Conservation (phyloP, 2,329 filamentous ascomycete species). For the Colletotrichum somersetense region DNA sequence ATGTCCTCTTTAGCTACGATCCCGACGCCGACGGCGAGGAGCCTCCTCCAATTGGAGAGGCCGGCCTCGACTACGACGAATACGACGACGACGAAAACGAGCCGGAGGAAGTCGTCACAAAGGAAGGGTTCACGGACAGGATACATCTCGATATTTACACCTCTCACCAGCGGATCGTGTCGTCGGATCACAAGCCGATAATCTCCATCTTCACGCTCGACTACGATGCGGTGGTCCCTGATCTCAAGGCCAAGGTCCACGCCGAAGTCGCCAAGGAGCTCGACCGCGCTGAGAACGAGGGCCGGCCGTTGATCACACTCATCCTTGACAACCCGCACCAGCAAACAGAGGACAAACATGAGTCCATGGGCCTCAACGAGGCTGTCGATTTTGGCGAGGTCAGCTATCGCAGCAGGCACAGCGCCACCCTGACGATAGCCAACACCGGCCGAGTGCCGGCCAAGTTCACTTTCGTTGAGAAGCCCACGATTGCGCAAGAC, state of each 20-base stretch:
- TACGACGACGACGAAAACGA: constrained; percentile 63
- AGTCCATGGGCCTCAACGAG: constrained; percentile 58
- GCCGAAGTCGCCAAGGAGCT: constrained; percentile 89
- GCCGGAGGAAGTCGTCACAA: constrained; percentile 65
- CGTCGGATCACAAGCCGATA: constrained; percentile 96
- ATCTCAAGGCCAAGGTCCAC: constrained; percentile 85
- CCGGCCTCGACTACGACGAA: constrained; percentile 71
- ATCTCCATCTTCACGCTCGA: constrained; percentile 85
- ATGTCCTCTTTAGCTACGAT: constrained; percentile 90
- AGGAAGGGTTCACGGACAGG: constrained; percentile 68
- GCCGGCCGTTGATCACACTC: constrained; percentile 83
- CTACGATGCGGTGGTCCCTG: constrained; percentile 88
- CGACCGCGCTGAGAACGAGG: constrained; percentile 92
- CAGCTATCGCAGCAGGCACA: constrained; percentile 74
- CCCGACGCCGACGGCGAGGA: constrained; percentile 79
- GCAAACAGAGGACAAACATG: constrained; percentile 42
- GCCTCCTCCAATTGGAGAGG: constrained; percentile 47
- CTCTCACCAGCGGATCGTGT: constrained; percentile 89
- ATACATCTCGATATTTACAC: constrained; percentile 77
- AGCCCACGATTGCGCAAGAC: constrained; percentile 65
- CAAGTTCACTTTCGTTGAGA: constrained; percentile 83
- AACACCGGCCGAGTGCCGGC: constrained; percentile 90
- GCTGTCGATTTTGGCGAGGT: constrained; percentile 85
- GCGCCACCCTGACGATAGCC: constrained; percentile 82
- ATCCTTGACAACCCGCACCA: constrained; percentile 75